These are phyloP conservation scores for Penicillium janthinellum DNA, from an alignment of 2,329 filamentous ascomycete species.

Conservation along the genomic window DNA sequence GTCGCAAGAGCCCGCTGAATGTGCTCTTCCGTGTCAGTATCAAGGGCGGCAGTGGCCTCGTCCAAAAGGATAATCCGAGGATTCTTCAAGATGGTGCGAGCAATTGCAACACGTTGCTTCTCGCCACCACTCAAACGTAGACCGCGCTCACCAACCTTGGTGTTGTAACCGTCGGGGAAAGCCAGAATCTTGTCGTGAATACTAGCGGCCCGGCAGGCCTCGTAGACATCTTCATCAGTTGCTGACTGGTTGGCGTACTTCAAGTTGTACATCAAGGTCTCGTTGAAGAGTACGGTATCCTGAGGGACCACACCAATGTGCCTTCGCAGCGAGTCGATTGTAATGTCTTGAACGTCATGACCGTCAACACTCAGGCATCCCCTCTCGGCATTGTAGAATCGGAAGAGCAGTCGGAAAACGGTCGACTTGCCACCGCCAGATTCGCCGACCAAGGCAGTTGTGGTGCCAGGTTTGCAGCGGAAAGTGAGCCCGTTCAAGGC, in stretches of 20 bases:
- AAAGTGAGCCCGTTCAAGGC: constrained; percentile 84
- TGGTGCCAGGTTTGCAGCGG: constrained; percentile 83
- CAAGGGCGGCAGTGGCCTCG: constrained; percentile 87
- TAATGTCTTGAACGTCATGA: constrained; percentile 78
- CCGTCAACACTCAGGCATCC: constrained; percentile 85
- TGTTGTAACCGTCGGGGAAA: constrained; percentile 85
- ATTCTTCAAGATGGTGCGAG: constrained; percentile 88
- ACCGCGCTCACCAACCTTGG: constrained; percentile 88
- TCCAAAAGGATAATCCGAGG: constrained; percentile 90
- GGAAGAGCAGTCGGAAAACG: constrained; percentile 90
- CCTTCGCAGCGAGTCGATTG: constrained; percentile 87
- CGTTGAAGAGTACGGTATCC: constrained; percentile 93
- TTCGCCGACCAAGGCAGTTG: constrained; percentile 93
- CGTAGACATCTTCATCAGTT: constrained; percentile 77
- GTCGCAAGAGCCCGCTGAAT: constrained; percentile 84
- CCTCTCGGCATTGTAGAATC: constrained; percentile 85
- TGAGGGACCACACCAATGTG: constrained; percentile 97
- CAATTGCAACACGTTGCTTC: constrained; percentile 91
- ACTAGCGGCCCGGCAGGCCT: constrained; percentile 80
- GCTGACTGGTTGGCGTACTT: constrained; percentile 82
- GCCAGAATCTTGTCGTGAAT: constrained; percentile 90
- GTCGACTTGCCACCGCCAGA: constrained; percentile 97
- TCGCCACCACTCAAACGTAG: constrained; percentile 86
- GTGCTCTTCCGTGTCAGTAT: constrained; percentile 89
- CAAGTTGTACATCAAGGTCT: constrained; percentile 91